Base-by-base conservation (phyloP, 2,329 filamentous ascomycete species). In the Pseudocercospora pini-densiflorae region DNA sequence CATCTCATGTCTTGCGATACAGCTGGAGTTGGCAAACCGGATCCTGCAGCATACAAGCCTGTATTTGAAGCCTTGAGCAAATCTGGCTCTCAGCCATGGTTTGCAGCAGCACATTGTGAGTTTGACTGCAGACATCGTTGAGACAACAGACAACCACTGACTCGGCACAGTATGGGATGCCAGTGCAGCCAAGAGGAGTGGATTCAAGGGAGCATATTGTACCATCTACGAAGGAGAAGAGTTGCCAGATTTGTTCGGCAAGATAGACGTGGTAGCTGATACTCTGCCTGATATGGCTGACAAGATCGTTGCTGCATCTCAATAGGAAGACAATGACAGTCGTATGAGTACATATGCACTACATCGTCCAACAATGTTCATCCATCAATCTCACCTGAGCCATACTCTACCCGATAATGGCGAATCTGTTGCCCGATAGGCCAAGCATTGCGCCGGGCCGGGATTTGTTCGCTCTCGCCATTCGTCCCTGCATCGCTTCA, bases 31-130 rank as follows among this genome's bases (percentile, higher is more conserved):
- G 83, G 81, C 0, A 87, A 87, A 73, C 86, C 86, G 0, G 81
- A 80, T 1, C 75, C 81, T 5, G 79, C 71, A 36, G 81, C 82
- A 0, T 87, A 87, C 68, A 73, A 75, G 68, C 78, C 79, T 2
- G 71, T 84, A 21, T 70, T 84, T 29, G 78, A 79, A 16, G 75
- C 73, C 53, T 79, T 87, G 21, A 67, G 59, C 0, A 76, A 62
- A 7, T 69, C 81, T 36, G 68, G 74, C 8, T 53, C 47, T 10
- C 36, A 59, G 19, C 79, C 80, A 40, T 88, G 85, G 85, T 88
- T 87, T 72, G 59, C 63, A 8, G 85, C 86, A 0, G 86, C 84
- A 27, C 86, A 88, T 75, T 87, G 85, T 86, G 85, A 88, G 61
- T 72, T 85, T 0, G 85, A 84, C 27, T 85, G 87, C 75, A 83